Evolutionary conservation across 2,329 filamentous ascomycete genomes (phyloP).

Genomic region (Knoxdaviesia proteae): DNA sequence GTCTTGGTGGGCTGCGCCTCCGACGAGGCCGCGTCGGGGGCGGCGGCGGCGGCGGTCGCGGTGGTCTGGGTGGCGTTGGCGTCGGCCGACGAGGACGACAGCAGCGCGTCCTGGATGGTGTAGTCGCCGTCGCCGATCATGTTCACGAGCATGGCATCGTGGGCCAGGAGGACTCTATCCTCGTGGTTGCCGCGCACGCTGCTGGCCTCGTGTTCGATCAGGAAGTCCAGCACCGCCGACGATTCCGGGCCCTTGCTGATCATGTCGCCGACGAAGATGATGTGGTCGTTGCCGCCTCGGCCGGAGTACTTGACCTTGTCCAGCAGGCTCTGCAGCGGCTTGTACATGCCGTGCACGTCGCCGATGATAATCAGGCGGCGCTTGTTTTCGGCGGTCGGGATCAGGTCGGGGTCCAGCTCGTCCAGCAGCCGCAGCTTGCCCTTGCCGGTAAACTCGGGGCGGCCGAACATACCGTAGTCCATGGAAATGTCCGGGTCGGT

Average conservation of each 20-base stretch:
- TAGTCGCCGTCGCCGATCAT: constrained; percentile 9
- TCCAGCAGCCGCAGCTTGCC: constrained; percentile 10
- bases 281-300: constrained; percentile 32
- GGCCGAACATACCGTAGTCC: constrained; percentile 18
- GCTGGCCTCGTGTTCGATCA: constrained; percentile 52
- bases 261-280: constrained; percentile 60
- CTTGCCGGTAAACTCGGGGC: constrained; percentile 14
- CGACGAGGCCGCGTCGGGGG: constrained; percentile 4
- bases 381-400: constrained; percentile 15
- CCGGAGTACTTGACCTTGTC: constrained; percentile 40
- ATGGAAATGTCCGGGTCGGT: constrained; percentile 13
- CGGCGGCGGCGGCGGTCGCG: constrained; percentile 4
- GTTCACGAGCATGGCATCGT: constrained; percentile 16
- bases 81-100: constrained; percentile 1
- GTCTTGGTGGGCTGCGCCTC: background rate
- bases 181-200: constrained; percentile 88
- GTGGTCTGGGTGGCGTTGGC: constrained; percentile 11
- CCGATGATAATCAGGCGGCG: constrained; percentile 62
- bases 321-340: constrained; percentile 45
- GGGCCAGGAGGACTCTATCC: constrained; percentile 56
- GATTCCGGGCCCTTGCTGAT: constrained; percentile 72
- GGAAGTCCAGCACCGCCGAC: constrained; percentile 52
- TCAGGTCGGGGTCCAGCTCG: constrained; percentile 10
- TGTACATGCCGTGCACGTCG: constrained; percentile 77
- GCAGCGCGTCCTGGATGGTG: constrained; percentile 5